phyloP scores from a whole-genome alignment of 495 filamentous ascomycete species.

The Penicillium ucsense region DNA sequence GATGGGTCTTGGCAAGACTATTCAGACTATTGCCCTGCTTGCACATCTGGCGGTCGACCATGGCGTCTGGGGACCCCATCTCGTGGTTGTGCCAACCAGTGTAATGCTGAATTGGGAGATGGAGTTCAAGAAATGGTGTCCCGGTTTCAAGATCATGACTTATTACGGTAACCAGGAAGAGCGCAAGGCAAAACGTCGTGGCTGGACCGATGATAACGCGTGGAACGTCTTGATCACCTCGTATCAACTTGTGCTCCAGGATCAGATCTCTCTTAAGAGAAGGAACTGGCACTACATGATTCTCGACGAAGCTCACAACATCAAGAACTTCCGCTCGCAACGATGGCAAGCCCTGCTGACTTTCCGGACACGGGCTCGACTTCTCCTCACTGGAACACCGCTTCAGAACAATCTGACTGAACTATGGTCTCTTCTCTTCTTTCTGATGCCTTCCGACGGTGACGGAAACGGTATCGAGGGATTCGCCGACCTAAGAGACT shows the following conservation, averaged over 20 bases:
- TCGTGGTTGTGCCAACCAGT: slow-evolving; percentile 94
- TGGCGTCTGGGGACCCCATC: slow-evolving; percentile 89
- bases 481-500: slow-evolving; percentile 84
- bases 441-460: slow-evolving; percentile 83
- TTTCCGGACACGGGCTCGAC: slow-evolving; percentile 76
- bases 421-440: slow-evolving; percentile 94
- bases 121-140: slow-evolving; percentile 99
- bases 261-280: slow-evolving; percentile 85
- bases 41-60: slow-evolving; percentile 89
- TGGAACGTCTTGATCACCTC: slow-evolving; percentile 98
- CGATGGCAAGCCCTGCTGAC: slow-evolving; percentile 91
- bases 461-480: slow-evolving; percentile 61
- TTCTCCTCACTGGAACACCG: slow-evolving; percentile 90
- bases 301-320: slow-evolving; percentile 97
- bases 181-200: slow-evolving; percentile 77
- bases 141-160: slow-evolving; percentile 94
- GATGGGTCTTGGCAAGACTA: slow-evolving; percentile 98
- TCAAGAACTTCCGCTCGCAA: slow-evolving; percentile 98
- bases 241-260: slow-evolving; percentile 90
- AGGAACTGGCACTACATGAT: slow-evolving; percentile 98
- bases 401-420: slow-evolving; percentile 96
- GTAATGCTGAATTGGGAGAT: slow-evolving; percentile 99
- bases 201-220: slow-evolving; percentile 80
- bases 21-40: slow-evolving; percentile 92
- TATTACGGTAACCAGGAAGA: slow-evolving; percentile 95